These are phyloP conservation scores for Microbotryomycetes sp. DNA, from an alignment of 1,284 basidiomycete genomes.

Conservation along the genomic window DNA sequence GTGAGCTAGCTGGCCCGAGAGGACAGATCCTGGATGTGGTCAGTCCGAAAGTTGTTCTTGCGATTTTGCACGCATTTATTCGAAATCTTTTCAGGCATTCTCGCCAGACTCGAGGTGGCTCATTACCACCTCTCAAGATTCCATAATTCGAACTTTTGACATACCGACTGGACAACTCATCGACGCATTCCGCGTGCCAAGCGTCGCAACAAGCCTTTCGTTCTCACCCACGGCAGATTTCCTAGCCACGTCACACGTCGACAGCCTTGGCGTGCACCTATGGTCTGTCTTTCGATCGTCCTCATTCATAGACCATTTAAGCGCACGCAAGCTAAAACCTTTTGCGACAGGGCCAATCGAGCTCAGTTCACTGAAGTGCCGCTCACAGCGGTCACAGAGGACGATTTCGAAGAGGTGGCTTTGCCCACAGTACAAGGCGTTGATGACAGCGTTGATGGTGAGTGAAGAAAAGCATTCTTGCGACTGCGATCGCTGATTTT, in stretches of 20 bases:
- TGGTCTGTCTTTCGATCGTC: constrained; percentile 55
- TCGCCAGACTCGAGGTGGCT: constrained; percentile 93
- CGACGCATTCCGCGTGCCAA: constrained; percentile 84
- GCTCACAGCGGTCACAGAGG: constrained; percentile 68
- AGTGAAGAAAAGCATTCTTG: not conserved
- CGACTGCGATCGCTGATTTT: no score
- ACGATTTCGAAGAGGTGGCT: constrained; percentile 54
- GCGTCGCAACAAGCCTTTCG: constrained; percentile 78
- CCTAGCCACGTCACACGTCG: constrained; percentile 87
- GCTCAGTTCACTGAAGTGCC: constrained; percentile 85
- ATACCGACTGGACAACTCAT: constrained; percentile 86
- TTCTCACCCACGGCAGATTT: constrained; percentile 96
- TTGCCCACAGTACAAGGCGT: constrained; percentile 78
- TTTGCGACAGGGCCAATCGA: constrained; percentile 76
- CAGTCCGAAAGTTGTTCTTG: constrained; percentile 37
- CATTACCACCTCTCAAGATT: constrained; percentile 78
- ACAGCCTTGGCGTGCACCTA: constrained; percentile 85
- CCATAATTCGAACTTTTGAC: constrained; percentile 89
- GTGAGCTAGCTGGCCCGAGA: constrained; percentile 74
- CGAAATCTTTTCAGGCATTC: constrained; percentile 55
- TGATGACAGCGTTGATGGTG: constrained; percentile 48
- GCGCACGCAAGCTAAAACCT: no score
- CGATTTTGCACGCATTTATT: not conserved
- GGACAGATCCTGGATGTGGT: constrained; percentile 78
- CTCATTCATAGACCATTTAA: no score